Evolutionary conservation across 1,284 basidiomycete genomes (phyloP).

Genomic region (Irpex lacteus): DNA sequence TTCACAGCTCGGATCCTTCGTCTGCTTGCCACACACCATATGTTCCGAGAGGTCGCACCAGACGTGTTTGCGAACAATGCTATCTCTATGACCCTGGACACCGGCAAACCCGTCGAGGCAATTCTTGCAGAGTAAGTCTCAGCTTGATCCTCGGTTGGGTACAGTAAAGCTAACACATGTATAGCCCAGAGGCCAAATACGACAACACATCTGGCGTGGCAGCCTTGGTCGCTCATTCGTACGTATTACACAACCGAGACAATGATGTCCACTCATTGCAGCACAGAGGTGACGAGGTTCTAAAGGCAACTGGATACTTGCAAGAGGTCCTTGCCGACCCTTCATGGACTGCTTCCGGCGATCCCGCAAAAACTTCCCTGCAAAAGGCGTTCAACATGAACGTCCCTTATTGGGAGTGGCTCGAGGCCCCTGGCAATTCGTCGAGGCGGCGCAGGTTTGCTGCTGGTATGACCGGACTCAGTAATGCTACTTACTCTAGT

Average conservation of each 20-base stretch:
- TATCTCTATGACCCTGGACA: slow-evolving; percentile 26
- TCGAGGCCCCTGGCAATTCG: slow-evolving; percentile 13
- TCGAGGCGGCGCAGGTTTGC: background rate
- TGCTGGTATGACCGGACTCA: background rate
- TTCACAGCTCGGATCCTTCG: slow-evolving; percentile 26
- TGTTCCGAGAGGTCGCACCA: slow-evolving; percentile 26
- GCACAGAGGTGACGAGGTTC: slow-evolving; percentile 20
- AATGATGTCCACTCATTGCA: background rate
- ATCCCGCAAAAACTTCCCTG: slow-evolving; percentile 23
- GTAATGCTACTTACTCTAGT: background rate
- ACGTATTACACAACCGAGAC: slow-evolving; percentile 2
- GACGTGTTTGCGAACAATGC: slow-evolving; percentile 33
- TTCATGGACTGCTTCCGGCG: slow-evolving; percentile 16
- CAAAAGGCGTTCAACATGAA: slow-evolving; percentile 23
- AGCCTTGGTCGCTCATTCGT: slow-evolving; percentile 23
- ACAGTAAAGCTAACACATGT: background rate
- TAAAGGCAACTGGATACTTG: slow-evolving; percentile 25
- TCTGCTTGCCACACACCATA: slow-evolving; percentile 27
- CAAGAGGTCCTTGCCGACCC: slow-evolving; percentile 26
- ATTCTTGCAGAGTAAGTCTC: slow-evolving; percentile 7
- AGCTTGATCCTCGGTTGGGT: background rate
- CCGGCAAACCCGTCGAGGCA: slow-evolving; percentile 21
- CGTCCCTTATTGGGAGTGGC: slow-evolving; percentile 18
- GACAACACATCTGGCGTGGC: slow-evolving; percentile 23
- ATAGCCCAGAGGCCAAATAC: slow-evolving; percentile 24